Evolutionary conservation across 1,139 yeast species (phyloP).

Genomic region (Debaryomyces singareniensis): DNA sequence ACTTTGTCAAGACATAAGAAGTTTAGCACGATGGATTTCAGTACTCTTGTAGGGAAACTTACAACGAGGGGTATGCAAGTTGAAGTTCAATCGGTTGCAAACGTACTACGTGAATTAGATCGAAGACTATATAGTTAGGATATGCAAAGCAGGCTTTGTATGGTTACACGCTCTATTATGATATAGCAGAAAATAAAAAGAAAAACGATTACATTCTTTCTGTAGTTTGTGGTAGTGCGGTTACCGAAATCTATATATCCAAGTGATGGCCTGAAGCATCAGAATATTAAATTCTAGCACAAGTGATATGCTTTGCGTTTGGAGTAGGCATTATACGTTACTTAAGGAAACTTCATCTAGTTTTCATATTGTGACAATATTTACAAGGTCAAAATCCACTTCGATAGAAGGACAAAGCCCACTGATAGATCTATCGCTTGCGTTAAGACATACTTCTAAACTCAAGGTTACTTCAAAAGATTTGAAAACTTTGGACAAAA

Average conservation of each 20-base stretch:
- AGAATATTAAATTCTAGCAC: too few relatives aligned
- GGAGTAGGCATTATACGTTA: too few relatives aligned
- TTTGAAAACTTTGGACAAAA: constrained; percentile 8
- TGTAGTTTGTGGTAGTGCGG: too few relatives aligned
- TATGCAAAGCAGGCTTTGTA: not conserved
- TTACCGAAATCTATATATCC: too few relatives aligned
- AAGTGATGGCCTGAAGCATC: too few relatives aligned
- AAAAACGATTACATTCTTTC: too few relatives aligned
- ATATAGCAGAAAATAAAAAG: too few relatives aligned
- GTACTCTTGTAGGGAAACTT: constrained; percentile 66
- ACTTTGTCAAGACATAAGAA: constrained; percentile 77
- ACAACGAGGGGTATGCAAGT: constrained; percentile 84
- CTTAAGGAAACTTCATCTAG: too few relatives aligned
- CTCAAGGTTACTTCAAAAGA: constrained; percentile 8
- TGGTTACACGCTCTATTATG: too few relatives aligned
- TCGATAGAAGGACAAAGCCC: not conserved
- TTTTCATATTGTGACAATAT: too few relatives aligned
- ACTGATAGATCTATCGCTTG: constrained; percentile 8
- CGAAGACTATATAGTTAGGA: constrained; percentile 49
- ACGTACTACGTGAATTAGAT: constrained; percentile 73
- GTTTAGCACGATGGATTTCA: constrained; percentile 66
- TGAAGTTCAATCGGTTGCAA: constrained; percentile 81
- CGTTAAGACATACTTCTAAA: constrained; percentile 9
- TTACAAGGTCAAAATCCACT: too few relatives aligned
- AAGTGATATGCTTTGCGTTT: too few relatives aligned